Evolutionary conservation across 768 basidiomycete genomes (phyloP), one percentile per base, ranked within the genome.

Genomic region (Pulveroboletus sp.): DNA sequence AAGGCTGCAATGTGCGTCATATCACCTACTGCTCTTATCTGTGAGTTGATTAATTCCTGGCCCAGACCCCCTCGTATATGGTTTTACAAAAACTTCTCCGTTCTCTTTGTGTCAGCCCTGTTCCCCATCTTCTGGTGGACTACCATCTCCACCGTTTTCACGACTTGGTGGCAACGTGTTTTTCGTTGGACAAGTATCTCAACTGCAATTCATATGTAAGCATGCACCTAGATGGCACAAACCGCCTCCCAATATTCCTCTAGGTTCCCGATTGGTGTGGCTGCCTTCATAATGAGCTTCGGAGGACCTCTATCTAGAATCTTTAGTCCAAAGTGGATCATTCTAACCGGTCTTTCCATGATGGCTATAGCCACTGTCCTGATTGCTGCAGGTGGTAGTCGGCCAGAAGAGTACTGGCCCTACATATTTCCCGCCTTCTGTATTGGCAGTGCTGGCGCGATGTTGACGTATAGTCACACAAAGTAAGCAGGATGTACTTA

Each of bases 381-480:
- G n/a, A 63, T 80, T 36, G 71, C 73, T 8, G 65, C 75, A 42
- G 73, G 71, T 0, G 71, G 76, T 51, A 66, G 73, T 48, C 55
- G 54, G 6, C 67, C 70, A 11, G 66, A 66, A 8, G 59, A 67
- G 35, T 82, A 81, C 61, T 82, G 75, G 77, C 46, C 56, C 1
- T 68, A 70, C 48, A 64, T 72, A 39, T 76, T 81, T 54, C 78
- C 81, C 37, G 81, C 72, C 14, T 76, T 80, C 56, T 47, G 69
- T 21, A 49, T 81, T 42, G 79, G 78, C 11, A 71, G 74, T 13
- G 65, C 70, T 10, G 80, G 80, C 7, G 61, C 66, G 4, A 74
- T 73, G 60, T 57, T 80, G 43, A 63, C 69, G 10, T 81, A 70
- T 53, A 73, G 69, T 13, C 76, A 76, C 43, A 69, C 76, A 3